phyloP scores from a whole-genome alignment of 2,329 filamentous ascomycete genomes.

The Fusarium anthophilum region DNA sequence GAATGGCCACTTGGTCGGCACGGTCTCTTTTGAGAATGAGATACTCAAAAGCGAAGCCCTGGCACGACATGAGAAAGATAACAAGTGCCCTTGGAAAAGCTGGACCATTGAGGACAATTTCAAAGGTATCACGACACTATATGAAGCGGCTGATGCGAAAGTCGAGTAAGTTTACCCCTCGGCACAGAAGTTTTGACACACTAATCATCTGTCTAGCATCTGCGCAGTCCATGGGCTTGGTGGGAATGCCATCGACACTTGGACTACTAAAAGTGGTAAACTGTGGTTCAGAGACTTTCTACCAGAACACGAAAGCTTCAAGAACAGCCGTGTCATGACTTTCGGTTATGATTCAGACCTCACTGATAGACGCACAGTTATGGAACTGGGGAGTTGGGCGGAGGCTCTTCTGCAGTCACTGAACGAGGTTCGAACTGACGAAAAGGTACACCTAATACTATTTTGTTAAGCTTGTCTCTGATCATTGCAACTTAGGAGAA shows the following conservation, averaged over 20 bases:
- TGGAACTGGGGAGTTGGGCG: background rate
- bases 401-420: fast-evolving
- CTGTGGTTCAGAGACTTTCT: background rate
- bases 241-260: background rate
- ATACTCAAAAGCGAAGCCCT: fast-evolving
- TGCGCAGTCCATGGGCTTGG: background rate
- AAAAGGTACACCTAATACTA: too few species aligned
- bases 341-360: background rate
- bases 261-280: fast-evolving
- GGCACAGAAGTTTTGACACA: too few species aligned
- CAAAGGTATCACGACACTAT: fast-evolving
- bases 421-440: background rate
- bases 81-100: fast-evolving
- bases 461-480: too few species aligned
- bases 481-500: background rate
- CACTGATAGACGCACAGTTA: fast-evolving
- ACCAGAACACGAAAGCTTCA: fast-evolving
- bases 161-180: background rate
- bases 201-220: too few species aligned
- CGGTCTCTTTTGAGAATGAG: fast-evolving
- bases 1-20: background rate
- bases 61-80: fast-evolving
- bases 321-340: background rate
- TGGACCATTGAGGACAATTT: background rate
- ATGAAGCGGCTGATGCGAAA: background rate